These are phyloP conservation scores for Pyricularia sp. DNA, from an alignment of 2,329 filamentous ascomycete species.

Conservation along the genomic window DNA sequence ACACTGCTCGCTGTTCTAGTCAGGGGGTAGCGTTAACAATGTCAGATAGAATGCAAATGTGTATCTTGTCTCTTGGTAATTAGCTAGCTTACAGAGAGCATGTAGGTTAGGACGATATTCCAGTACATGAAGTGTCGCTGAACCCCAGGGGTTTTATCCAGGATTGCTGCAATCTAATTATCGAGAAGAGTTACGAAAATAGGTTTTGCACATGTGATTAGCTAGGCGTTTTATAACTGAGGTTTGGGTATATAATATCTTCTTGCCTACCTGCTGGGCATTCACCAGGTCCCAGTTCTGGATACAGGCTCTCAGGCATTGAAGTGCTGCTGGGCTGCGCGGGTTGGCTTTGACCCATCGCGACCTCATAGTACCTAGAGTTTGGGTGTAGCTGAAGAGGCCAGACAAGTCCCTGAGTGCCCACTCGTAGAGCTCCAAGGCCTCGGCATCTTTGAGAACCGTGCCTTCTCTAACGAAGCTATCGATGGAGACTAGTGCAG, in stretches of 20 bases:
- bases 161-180: constrained; percentile 39
- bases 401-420: constrained; percentile 25
- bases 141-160: constrained; percentile 37
- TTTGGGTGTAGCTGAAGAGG: constrained; percentile 30
- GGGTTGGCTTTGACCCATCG: constrained; percentile 44
- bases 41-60: background rate
- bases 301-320: constrained; percentile 43
- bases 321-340: constrained; percentile 28
- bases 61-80: background rate
- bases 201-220: background rate
- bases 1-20: constrained; percentile 35
- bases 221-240: background rate
- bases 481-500: constrained; percentile 33
- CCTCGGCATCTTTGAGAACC: constrained; percentile 37
- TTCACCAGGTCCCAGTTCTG: constrained; percentile 45
- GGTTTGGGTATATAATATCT: background rate
- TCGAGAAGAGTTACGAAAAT: background rate
- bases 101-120: constrained; percentile 43
- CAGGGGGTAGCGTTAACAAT: too few species aligned
- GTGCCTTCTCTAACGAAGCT: constrained; percentile 36
- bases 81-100: constrained; percentile 38
- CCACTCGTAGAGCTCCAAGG: constrained; percentile 46
- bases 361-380: constrained; percentile 38
- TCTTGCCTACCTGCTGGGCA: constrained; percentile 39
- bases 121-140: constrained; percentile 42